Evolutionary conservation across 106 monocot genomes (phyloP), one percentile per base, ranked within the genome.

Genomic region (Allium sativum): DNA sequence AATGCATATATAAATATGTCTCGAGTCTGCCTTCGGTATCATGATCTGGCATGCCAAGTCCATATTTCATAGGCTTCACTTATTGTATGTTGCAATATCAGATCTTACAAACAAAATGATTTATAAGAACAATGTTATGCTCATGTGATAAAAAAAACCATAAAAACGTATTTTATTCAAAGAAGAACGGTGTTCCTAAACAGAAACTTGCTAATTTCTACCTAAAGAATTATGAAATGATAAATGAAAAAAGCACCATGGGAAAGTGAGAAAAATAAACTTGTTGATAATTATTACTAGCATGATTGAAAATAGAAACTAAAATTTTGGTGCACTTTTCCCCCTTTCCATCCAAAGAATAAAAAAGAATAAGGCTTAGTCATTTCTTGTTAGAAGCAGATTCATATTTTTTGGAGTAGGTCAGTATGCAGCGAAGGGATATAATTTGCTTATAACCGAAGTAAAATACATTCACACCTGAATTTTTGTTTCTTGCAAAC

Each of bases 401-500:
- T 12, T 3, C 3, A 42, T 42, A 42, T 44, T 44, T 44, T 16
- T 21, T 60, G 59, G 8, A 41, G 18, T n/a, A 44, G 21, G 21
- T n/a, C n/a, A n/a, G n/a, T n/a, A n/a, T n/a, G n/a, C n/a, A n/a
- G n/a, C n/a, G n/a, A n/a, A n/a, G n/a, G n/a, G n/a, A n/a, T n/a
- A n/a, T n/a, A n/a, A n/a, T n/a, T n/a, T n/a, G n/a, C n/a, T n/a
- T n/a, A n/a, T n/a, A n/a, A n/a, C n/a, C n/a, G 62, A 47, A 62
- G 62, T 45, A 62, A 62, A 10, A 43, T 18, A 60, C 7, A 46
- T 46, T 20, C 18, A 48, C 77, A 64, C 95, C 86, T 96, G 83
- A 21, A 96, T 82, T 78, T 96, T 96, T 22, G 95, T 96, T 67
- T 96, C 95, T 76, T 96, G 95, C 74, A 96, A 69, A 66, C 95